Conservation (phyloP, 2,329 filamentous ascomycete species). For the Calonectria fujianensis region DNA sequence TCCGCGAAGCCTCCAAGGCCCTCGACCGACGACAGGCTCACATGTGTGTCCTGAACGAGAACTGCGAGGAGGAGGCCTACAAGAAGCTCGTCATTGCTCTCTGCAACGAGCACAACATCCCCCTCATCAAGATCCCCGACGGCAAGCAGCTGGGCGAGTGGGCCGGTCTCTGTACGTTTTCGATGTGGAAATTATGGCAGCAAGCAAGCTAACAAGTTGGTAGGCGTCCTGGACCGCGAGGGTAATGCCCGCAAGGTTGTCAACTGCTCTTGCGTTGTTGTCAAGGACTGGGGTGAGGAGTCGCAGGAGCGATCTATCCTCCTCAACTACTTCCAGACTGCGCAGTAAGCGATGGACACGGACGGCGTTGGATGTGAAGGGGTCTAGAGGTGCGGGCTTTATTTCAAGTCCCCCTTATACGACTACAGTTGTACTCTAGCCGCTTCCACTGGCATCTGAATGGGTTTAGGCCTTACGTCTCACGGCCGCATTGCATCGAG, state of each 20-base stretch:
- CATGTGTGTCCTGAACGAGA: slow-evolving; percentile 99
- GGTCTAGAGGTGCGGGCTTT: slow-evolving; percentile 64
- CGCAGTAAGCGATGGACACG: slow-evolving; percentile 71
- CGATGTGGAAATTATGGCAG: slow-evolving; percentile 21
- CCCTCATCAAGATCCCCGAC: slow-evolving; percentile 99
- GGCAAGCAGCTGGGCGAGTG: slow-evolving; percentile 99
- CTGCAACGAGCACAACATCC: slow-evolving; percentile 99
- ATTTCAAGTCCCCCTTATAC: slow-evolving; percentile 58
- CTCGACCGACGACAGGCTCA: slow-evolving; percentile 99
- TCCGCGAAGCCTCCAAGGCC: slow-evolving; percentile 98
- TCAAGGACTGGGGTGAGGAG: slow-evolving; percentile 99
- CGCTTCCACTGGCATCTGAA: slow-evolving; percentile 68
- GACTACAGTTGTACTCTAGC: slow-evolving; percentile 68
- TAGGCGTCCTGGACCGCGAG: slow-evolving; percentile 98
- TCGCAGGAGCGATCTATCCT: slow-evolving; percentile 98
- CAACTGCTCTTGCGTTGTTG: slow-evolving; percentile 99
- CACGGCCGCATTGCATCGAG: slow-evolving; percentile 60
- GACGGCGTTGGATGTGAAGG: slow-evolving; percentile 60
- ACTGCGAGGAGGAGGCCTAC: slow-evolving; percentile 99
- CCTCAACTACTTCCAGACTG: slow-evolving; percentile 99
- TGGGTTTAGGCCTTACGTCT: slow-evolving; percentile 60
- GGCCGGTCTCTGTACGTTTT: slow-evolving; percentile 96
- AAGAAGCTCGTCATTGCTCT: slow-evolving; percentile 99
- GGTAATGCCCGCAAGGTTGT: slow-evolving; percentile 99
- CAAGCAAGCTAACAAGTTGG: slow-evolving; percentile 56